Evolutionary conservation across 169 alveolate species (phyloP).

Genomic region (Plasmodium gaboni): DNA sequence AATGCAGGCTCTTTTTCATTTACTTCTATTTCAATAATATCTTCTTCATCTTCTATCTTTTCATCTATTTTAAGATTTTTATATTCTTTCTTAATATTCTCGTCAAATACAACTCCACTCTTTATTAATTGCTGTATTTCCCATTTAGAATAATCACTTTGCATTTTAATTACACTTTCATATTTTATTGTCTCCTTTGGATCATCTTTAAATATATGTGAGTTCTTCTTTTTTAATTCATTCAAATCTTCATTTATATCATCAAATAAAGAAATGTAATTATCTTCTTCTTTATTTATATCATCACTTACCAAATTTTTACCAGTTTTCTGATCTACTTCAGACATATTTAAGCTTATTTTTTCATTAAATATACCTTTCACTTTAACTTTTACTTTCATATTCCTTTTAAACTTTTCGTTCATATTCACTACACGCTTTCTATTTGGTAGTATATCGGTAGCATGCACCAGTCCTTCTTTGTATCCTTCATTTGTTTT

Average conservation of each 20-base stretch:
- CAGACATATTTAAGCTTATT: conserved; percentile 88
- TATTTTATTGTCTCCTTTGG: conserved; percentile 58
- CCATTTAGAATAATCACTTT: conserved; percentile 84
- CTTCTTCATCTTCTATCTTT: conserved; percentile 80
- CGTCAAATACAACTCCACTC: conserved; percentile 79
- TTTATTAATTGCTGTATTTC: conserved; percentile 83
- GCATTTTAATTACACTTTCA: conserved; percentile 77
- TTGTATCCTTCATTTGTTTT: conserved; percentile 80
- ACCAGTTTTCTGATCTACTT: conserved; percentile 88
- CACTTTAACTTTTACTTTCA: conserved; percentile 80
- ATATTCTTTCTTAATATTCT: conserved; percentile 56
- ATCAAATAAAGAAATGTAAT: conserved; percentile 10
- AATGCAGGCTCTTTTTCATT: conserved; percentile 96
- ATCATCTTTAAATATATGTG: conserved; percentile 21
- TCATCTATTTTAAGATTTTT: conserved; percentile 35
- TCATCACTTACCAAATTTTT: conserved; percentile 67
- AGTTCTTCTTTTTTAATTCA: conserved; percentile 14
- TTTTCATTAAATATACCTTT: conserved; percentile 72
- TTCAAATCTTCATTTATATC: conserved; percentile 34
- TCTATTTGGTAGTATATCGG: conserved; percentile 78
- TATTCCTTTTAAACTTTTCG: conserved; percentile 44
- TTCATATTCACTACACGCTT: conserved; percentile 50
- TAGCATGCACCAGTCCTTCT: conserved; percentile 87
- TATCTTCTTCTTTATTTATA: neutral
- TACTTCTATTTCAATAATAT: conserved; percentile 91